Percentiles rank a stretch among this genome's conserved stretches.
phyloP scores from a whole-genome alignment of 83 land plant species.

The Picea abies region DNA sequence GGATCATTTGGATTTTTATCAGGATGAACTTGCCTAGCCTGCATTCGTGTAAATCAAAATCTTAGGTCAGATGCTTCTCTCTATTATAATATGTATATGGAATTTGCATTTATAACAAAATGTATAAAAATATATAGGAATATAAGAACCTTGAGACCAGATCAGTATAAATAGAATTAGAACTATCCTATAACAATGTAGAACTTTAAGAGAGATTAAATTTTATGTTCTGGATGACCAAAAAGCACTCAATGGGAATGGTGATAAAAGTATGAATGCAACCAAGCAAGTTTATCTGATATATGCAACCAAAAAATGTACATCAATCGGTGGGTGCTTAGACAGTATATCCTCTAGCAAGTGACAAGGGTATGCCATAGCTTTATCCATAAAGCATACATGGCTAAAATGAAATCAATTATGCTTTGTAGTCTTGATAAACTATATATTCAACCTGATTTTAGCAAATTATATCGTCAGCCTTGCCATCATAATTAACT shows the following conservation, averaged over 20 bases:
- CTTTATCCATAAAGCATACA: neutral
- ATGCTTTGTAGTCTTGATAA: neutral
- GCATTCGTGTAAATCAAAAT: conserved; percentile 8
- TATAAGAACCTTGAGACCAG: neutral
- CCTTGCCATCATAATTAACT: neutral
- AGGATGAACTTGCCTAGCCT: conserved; percentile 67
- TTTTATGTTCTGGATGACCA: neutral
- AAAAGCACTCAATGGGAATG: neutral
- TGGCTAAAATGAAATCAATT: neutral
- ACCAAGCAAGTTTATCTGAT: neutral
- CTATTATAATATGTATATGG: neutral
- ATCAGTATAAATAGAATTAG: neutral
- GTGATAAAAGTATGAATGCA: neutral
- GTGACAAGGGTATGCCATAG: neutral
- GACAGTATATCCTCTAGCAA: neutral
- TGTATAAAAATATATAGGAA: neutral
- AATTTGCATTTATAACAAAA: conserved; percentile 5
- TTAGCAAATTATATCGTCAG: neutral
- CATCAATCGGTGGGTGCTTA: neutral
- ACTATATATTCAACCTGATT: neutral
- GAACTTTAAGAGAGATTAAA: neutral
- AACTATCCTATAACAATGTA: neutral
- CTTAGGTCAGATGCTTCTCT: neutral
- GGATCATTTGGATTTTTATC: too few species aligned
- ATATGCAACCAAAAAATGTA: neutral